Evolutionary conservation across 257 asterid genomes (phyloP), one percentile per base, ranked within the genome.

Genomic region (Solanum appendiculatum): DNA sequence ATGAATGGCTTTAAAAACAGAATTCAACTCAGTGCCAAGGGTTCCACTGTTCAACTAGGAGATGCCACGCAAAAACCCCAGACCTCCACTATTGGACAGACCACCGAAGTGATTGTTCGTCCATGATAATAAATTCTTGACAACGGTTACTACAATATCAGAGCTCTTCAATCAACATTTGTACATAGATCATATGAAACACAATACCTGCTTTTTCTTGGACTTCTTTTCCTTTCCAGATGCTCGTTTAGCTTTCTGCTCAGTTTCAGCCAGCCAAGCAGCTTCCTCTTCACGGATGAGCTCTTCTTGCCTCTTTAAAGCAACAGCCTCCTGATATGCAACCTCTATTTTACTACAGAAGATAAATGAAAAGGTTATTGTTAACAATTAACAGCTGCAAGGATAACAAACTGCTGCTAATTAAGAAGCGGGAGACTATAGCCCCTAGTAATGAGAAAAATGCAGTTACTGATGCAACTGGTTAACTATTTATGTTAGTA

Each of bases 221-320:
- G 94, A 90, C 86, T 90, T 96, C 91, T 94, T 96, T 90, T 95
- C 98, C 93, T 93, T 94, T 58, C 94, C 98, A 42, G 87, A 90
- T 87, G 91, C 89, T 56, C 87, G 87, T 90, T 93, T 95, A 42
- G 93, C 88, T 90, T 95, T 96, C 60, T 92, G 98, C 89, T 94
- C 98, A 51, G 86, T 89, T 88, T 90, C 99, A 27, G 97, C 98
- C 88, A 96, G 89, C 95, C 98, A 91, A 56, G 98, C 94, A 21
- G 96, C 99, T 92, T 93, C 99, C 91, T 96, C 99, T 88, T 96
- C 99, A 83, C 98, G 98, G 42, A 96, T 95, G 88, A 96, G 99
- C 88, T 96, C 99, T 88, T 96, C 99, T 92, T 95, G 99, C 92
- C 94, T 94, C 93, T 92, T 95, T 44, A 96, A 89, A 91, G 99